A percentile compares a stretch with the other conserved stretches of the same genome.
These are phyloP conservation scores for Phytophthora nicotianae DNA, from an alignment of 352 stramenopile species.

Conservation along the genomic window DNA sequence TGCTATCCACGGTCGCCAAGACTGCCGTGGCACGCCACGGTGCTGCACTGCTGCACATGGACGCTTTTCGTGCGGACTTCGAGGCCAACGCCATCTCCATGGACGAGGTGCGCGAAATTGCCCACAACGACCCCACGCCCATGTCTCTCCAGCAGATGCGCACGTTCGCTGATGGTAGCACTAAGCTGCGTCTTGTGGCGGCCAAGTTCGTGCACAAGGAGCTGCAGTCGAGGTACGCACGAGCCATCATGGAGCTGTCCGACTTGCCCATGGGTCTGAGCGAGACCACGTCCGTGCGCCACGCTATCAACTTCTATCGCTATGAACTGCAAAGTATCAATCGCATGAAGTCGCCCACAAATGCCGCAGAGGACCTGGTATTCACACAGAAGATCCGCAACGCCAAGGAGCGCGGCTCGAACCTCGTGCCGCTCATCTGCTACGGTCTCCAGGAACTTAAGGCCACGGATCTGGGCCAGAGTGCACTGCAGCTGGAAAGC, in stretches of 20 bases:
- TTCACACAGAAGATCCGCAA: conserved; percentile 65
- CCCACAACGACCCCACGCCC: conserved; percentile 55
- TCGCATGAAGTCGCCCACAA: conserved; percentile 43
- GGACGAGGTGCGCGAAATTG: conserved; percentile 63
- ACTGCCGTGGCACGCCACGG: conserved; percentile 14
- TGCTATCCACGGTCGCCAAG: conserved; percentile 18
- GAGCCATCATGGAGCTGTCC: conserved; percentile 72
- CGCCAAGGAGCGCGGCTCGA: conserved; percentile 59
- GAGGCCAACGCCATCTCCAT: conserved; percentile 47
- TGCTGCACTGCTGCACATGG: conserved; percentile 20
- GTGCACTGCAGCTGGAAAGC: conserved; percentile 52
- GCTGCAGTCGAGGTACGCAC: conserved; percentile 68
- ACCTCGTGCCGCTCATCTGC: conserved; percentile 76
- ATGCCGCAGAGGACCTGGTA: conserved; percentile 47
- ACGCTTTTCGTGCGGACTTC: conserved; percentile 22
- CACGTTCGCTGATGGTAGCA: conserved; percentile 59
- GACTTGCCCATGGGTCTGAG: conserved; percentile 66
- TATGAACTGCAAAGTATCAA: conserved; percentile 56
- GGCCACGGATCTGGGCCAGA: conserved; percentile 54
- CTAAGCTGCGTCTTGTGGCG: conserved; percentile 61
- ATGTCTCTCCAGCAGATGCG: conserved; percentile 82
- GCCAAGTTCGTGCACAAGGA: conserved; percentile 76
- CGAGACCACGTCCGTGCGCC: conserved; percentile 58
- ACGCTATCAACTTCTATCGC: conserved; percentile 68
- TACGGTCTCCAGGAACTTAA: conserved; percentile 68